These are phyloP conservation scores for Musa acuminata DNA, from an alignment of 176 grass and related monocot genomes.

Conservation along the genomic window DNA sequence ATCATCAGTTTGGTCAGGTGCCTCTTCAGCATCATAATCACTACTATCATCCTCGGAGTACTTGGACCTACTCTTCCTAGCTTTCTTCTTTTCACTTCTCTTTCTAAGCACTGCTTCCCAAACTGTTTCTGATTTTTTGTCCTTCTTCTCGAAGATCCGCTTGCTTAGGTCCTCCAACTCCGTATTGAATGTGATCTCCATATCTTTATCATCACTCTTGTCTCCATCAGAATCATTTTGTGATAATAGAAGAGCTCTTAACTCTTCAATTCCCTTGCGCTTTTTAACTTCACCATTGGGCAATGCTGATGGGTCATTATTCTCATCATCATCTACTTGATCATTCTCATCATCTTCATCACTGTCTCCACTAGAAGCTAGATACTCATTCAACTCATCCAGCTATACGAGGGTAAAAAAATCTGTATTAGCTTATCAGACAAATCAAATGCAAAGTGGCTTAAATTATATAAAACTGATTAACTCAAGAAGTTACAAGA, in stretches of 20 bases:
- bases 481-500: too few relatives aligned
- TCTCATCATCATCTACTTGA: conserved; percentile 5
- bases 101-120: conserved; percentile 83
- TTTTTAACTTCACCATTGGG: conserved; percentile 28
- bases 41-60: conserved; percentile 32
- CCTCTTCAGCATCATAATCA: conserved; percentile 34
- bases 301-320: not conserved
- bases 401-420: conserved; percentile 32
- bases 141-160: conserved; percentile 58
- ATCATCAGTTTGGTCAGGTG: conserved; percentile 39
- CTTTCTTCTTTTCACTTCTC: conserved; percentile 68
- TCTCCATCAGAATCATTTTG: conserved; percentile 54
- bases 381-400: conserved; percentile 57
- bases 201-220: conserved; percentile 39
- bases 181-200: conserved; percentile 85
- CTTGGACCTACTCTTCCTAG: conserved; percentile 33
- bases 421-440: conserved; percentile 5
- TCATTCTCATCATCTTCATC: conserved; percentile 42
- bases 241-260: conserved; percentile 38
- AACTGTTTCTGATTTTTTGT: conserved; percentile 48
- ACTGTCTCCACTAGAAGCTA: conserved; percentile 55
- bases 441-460: not conserved
- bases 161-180: conserved; percentile 76
- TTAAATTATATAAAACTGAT: too few relatives aligned
- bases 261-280: conserved; percentile 50